Evolutionary conservation across 2,329 filamentous ascomycete species (phyloP), one percentile per base, ranked within the genome.

Genomic region (Aureobasidium sp.): DNA sequence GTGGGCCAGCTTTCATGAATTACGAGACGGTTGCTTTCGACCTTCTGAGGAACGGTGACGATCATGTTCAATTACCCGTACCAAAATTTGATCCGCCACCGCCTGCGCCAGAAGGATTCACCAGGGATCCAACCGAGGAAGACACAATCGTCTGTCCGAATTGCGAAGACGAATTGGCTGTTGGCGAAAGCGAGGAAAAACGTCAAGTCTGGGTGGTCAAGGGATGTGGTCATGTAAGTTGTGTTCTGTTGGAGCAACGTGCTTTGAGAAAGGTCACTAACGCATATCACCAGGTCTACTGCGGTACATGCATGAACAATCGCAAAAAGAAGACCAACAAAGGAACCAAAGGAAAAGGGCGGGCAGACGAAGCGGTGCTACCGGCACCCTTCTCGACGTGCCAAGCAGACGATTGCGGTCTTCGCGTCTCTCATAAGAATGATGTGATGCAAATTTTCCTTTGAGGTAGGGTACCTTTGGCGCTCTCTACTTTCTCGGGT

Each of bases 201-300:
- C 86, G 89, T 69, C 88, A 96, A 68, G 93, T 97, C 64, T 97
- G 92, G 91, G 87, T 94, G 0, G 81, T 94, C 37, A 96, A 92
- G 74, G 81, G 81, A 55, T 99, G 94, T 71, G 94, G 94, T 65
- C 94, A 99, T 76, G 94, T 97, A 81, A 73, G 83, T 78, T 1
- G 35, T 10, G 2, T 13, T 40, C 21, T 61, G 46, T 29, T 8
- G 27, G 33, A 49, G 31, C 33, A 45, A 19, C n/a, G 10, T 42
- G 1, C 23, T 3, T 35, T 35, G 33, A 10, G 31, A 15, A 29
- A 17, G 35, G 23, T 9, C 47, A 53, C 66, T 61, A 23, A 66
- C 45, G 43, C 8, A n/a, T 19, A 46, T 37, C 5, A 25, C 19
- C 57, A 81, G 79, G 77, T 78, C 2, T 82, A 82, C 63, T 82